Evolutionary conservation across 495 filamentous ascomycete species (phyloP), one percentile per base, ranked within the genome.

Genomic region (Recurvomyces mirabilis): DNA sequence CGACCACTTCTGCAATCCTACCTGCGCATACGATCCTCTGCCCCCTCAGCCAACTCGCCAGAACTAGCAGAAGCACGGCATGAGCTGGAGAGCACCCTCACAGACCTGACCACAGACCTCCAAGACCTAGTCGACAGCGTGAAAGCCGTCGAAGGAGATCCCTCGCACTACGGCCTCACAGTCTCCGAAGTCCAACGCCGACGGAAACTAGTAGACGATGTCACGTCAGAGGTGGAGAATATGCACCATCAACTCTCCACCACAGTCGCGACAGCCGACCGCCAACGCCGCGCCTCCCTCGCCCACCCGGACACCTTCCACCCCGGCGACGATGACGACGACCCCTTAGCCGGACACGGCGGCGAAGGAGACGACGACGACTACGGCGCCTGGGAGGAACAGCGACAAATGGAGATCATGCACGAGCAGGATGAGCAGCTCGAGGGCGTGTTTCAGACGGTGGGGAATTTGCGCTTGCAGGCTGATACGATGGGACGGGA

Each of bases 401-500:
- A 93, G 64, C 73, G 91, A 55, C 91, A 98, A 65, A 48, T 79
- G 56, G 77, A 86, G 68, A 79, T 96, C 60, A 88, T 98, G 82
- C 77, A 81, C 56, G 89, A 94, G 62, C 91, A 96, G 67, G 93
- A 98, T 60, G 70, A 91, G 68, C 79, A 86, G 51, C 68, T 98
- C 5, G 89, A 95, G 62, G 83, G 83, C 3, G 93, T 98, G 31
- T 94, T 85, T 57, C 75, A 77, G 53, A 96, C 91, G 1, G 91
- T 98, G 26, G 88, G 86, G 0, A 94, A 84, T 56, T 58, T 98
- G 56, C 67, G 87, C 39, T 69, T 81, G 60, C 89, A 95, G 69
- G 93, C 93, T 13, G 77, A 91, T 65, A 80, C 82, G 50, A 96
- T 98, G 89, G 88, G 88, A 6, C 67, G 89, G 41, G 91, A 98